Base-by-base conservation (phyloP, 2,329 filamentous ascomycete species). In the Cercospora sp. region DNA sequence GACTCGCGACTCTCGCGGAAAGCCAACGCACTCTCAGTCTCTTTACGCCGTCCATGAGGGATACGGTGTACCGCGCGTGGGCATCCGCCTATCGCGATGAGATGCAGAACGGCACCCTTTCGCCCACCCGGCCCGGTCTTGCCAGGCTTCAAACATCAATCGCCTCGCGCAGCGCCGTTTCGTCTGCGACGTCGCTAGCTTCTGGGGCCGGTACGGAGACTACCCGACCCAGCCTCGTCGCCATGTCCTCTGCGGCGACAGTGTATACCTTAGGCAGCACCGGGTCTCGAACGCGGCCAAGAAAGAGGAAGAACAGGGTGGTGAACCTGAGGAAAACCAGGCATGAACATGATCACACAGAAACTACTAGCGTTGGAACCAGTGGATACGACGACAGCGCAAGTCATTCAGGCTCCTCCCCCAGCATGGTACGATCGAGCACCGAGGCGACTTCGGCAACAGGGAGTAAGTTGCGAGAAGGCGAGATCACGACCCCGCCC, bases 11-110 rank as follows among this genome's bases (percentile, higher is more conserved):
- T 0, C 83, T 99, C 66, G 93, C 89, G 3, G 91, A 97, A 76
- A 97, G 93, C 2, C 93, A 98, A 75, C 89, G 92, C 59, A 98
- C 95, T 0, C 82, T 98, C 37, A 97, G 94, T 4, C 84, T 98
- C 0, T 97, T 97, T 77, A 97, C 94, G 1, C 93, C 94, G 0
- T 89, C 90, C n/a, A 94, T 98, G 67, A 85, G 88, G 63, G 93
- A 98, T 79, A 92, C 92, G 3, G 90, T 98, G 28, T 97, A 97
- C 79, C 88, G 95, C 68, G 95, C 94, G 34, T 97, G 94, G 92
- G 92, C 94, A 16, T 91, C 91, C 49, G 88, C 90, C 40, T 93
- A 97, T 69, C 85, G 89, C 67, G 85, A 85, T 53, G 91, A 95
- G 71, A 43, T 71, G 8, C 69, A 78, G 76, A 49, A 78, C 82